Base-by-base conservation (phyloP, 1,139 yeast species). In the Nakaseomyces sp. region DNA sequence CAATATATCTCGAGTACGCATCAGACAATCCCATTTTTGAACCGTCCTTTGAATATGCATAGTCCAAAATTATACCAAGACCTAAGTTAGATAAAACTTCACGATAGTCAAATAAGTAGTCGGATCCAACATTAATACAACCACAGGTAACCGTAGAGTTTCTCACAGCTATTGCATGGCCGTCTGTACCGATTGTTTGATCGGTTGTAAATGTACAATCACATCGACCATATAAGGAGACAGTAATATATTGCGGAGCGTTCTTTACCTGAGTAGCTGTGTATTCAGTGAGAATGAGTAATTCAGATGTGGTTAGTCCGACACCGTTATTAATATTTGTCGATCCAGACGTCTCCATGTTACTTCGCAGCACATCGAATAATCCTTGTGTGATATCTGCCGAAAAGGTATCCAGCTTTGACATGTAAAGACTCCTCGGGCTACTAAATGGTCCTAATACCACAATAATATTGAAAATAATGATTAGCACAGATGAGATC, bases 271-370 rank as follows among this genome's bases (percentile, higher is more conserved):
- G 60, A 3, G 47, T 41, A 1, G 50, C 47, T 8, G 61, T 50
- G 42, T 61, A 61, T 10, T 53, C 49, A 1, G 63, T 54, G 3
- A 61, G 44, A 8, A 60, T 52, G n/a, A 48, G 43, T 8, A 59
- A 40, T 39, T 60, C 64, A 3, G 63, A 51, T 3, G 63, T 60
- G 2, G 64, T 56, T n/a, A 61, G 45, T 2, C 61, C 63, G 4
- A 55, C 57, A 9, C 62, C 63, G 40, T 58, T 55, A 44, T 56
- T 55, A n/a, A 51, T 50, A 32, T 47, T 50, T 10, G 55, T 47
- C 1, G 56, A 45, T 3, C 52, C 52, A 4, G 49, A 46, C 2
- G 47, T 37, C 33, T 56, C 61, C 12, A 60, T 55, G 3, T 54
- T 48, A n/a, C 44, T 39, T 28, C 50, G 50, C 24, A 61, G 41